These are phyloP conservation scores for Posidonia australis DNA, from an alignment of 106 monocot genomes.

Conservation along the genomic window DNA sequence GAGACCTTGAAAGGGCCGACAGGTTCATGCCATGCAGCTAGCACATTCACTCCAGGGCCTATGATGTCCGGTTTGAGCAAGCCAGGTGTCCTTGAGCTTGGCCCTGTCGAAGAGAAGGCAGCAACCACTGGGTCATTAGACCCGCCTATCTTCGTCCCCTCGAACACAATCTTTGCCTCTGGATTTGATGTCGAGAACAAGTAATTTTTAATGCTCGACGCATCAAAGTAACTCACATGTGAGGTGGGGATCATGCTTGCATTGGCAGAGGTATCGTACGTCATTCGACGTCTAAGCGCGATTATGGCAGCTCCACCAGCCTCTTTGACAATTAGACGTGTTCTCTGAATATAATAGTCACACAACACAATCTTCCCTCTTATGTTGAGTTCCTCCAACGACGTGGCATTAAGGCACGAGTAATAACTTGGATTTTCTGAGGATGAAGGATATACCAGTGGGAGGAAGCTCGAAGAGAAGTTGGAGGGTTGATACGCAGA, in stretches of 20 bases:
- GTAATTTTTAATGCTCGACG: background rate
- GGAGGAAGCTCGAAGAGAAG: background rate
- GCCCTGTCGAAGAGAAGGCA: constrained; percentile 10
- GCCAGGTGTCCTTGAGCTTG: background rate
- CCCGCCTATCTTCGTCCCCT: constrained; percentile 15
- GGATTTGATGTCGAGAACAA: constrained; percentile 7
- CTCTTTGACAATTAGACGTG: background rate
- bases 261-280: background rate
- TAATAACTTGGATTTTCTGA: too few relatives aligned
- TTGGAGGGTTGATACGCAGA: constrained; percentile 1
- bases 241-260: background rate
- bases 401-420: background rate
- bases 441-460: background rate
- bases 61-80: constrained; percentile 11
- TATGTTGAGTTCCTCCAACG: background rate
- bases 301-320: constrained; percentile 9
- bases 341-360: background rate
- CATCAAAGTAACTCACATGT: background rate
- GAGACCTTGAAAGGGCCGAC: background rate
- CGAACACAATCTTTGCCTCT: constrained; percentile 19
- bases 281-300: background rate
- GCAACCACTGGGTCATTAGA: background rate
- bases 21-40: constrained; percentile 6
- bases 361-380: constrained; percentile 13
- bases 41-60: constrained; percentile 11